These are phyloP conservation scores for Fagopyrum tataricum DNA, from an alignment of 148 eudicot genomes.

Conservation along the genomic window DNA sequence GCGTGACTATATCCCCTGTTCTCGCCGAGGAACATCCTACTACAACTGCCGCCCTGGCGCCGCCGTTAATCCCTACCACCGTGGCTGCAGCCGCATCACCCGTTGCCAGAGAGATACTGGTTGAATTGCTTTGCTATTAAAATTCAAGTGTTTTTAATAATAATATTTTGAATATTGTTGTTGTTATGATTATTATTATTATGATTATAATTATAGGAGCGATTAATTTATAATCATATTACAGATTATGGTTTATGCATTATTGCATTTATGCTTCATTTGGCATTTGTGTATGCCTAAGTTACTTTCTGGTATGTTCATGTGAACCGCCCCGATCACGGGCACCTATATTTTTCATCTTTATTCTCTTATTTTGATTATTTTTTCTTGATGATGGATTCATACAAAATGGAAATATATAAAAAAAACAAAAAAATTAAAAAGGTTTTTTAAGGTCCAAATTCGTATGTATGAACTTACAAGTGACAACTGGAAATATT, in stretches of 20 bases:
- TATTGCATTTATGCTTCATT: neutral
- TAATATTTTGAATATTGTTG: neutral
- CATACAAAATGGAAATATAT: neutral
- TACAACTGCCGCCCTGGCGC: conserved; percentile 35
- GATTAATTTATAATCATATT: neutral
- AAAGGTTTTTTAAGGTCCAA: neutral
- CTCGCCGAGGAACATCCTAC: conserved; percentile 40
- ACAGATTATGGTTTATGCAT: neutral
- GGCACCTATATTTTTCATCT: neutral
- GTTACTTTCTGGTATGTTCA: neutral
- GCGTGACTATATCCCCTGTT: conserved; percentile 37
- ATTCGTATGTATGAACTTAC: neutral
- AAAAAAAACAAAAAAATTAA: neutral
- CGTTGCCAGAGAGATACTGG: conserved; percentile 21
- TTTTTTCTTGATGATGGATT: neutral
- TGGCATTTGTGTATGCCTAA: neutral
- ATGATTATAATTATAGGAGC: neutral
- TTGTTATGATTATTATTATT: neutral
- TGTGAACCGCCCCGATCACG: neutral
- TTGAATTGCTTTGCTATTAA: neutral
- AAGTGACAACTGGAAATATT: neutral
- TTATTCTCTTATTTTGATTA: neutral
- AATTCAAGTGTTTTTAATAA: neutral
- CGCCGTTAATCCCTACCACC: conserved; percentile 37
- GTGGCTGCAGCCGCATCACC: conserved; percentile 37